Conservation (phyloP, 2,329 filamentous ascomycete genomes). For the Nothophoma quercina region DNA sequence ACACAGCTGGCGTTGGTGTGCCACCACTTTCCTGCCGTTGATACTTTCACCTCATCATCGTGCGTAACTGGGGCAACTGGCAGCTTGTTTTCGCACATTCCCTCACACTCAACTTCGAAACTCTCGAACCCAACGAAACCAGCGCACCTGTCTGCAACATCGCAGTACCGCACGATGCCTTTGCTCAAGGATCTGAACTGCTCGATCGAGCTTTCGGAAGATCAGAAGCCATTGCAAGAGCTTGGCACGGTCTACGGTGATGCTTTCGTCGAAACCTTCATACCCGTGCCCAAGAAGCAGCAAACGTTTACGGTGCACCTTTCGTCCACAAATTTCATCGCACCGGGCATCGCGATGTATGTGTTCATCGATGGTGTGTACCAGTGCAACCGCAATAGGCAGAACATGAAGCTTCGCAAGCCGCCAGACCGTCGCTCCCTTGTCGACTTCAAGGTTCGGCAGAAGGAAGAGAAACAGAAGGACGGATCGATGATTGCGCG, state of each 20-base stretch:
- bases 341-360: slow-evolving; percentile 61
- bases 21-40: too few species aligned
- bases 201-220: slow-evolving; percentile 58
- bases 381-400: slow-evolving; percentile 64
- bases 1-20: background rate
- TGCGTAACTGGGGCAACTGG: background rate
- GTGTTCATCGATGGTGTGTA: slow-evolving; percentile 66
- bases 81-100: background rate
- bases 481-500: slow-evolving; percentile 59
- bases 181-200: slow-evolving; percentile 61
- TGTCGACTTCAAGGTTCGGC: slow-evolving; percentile 59
- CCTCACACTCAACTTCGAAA: background rate
- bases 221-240: slow-evolving; percentile 55
- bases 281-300: slow-evolving; percentile 56
- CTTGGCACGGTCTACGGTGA: slow-evolving; percentile 60
- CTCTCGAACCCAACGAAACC: background rate
- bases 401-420: slow-evolving; percentile 48
- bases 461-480: slow-evolving; percentile 60
- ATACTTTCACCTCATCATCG: slow-evolving; percentile 6
- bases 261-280: slow-evolving; percentile 60
- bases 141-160: background rate
- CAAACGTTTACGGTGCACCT: slow-evolving; percentile 60
- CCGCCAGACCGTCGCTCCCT: slow-evolving; percentile 44
- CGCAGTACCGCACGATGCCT: slow-evolving; percentile 55
- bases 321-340: slow-evolving; percentile 59